These are phyloP conservation scores for Arthroderma sp. DNA, from an alignment of 2,329 filamentous ascomycete species.

Conservation along the genomic window DNA sequence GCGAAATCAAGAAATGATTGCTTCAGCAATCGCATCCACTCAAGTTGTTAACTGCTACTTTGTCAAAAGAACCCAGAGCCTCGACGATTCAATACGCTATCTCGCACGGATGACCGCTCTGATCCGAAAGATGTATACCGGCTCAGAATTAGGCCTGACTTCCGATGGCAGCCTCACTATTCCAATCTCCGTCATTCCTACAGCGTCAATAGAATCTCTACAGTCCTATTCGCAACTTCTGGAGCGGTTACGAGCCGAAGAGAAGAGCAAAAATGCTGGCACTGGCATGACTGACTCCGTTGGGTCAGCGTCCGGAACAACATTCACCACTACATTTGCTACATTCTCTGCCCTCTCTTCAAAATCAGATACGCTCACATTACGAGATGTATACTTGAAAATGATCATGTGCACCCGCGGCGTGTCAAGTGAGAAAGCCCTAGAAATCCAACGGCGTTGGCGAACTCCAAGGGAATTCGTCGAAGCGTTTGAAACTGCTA, in stretches of 20 bases:
- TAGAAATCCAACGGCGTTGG: conserved; percentile 71
- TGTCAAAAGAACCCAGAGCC: conserved; percentile 58
- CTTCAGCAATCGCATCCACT: conserved; percentile 61
- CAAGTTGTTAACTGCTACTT: conserved; percentile 71
- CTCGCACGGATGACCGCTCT: conserved; percentile 57
- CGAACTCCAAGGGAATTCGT: conserved; percentile 58
- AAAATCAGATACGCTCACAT: conserved; percentile 60
- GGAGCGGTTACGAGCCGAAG: conserved; percentile 41
- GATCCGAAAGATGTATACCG: conserved; percentile 49
- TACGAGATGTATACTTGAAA: conserved; percentile 64
- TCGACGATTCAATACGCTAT: conserved; percentile 68
- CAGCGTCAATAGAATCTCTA: conserved; percentile 42
- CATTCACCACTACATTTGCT: conserved; percentile 53
- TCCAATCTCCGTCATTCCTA: conserved; percentile 52
- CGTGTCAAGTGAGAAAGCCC: conserved; percentile 61
- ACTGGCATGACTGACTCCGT: conserved; percentile 42
- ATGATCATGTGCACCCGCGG: conserved; percentile 75
- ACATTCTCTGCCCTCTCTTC: conserved; percentile 60
- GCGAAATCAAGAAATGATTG: conserved; percentile 53
- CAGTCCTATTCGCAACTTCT: conserved; percentile 55
- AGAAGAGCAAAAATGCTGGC: conserved; percentile 37
- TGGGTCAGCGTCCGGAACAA: conserved; percentile 10
- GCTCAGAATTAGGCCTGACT: conserved; percentile 8
- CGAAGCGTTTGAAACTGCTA: conserved; percentile 50
- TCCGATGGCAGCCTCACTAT: conserved; percentile 6